Conservation (phyloP, 2,329 filamentous ascomycete genomes). For the Talaromyces islandicus region DNA sequence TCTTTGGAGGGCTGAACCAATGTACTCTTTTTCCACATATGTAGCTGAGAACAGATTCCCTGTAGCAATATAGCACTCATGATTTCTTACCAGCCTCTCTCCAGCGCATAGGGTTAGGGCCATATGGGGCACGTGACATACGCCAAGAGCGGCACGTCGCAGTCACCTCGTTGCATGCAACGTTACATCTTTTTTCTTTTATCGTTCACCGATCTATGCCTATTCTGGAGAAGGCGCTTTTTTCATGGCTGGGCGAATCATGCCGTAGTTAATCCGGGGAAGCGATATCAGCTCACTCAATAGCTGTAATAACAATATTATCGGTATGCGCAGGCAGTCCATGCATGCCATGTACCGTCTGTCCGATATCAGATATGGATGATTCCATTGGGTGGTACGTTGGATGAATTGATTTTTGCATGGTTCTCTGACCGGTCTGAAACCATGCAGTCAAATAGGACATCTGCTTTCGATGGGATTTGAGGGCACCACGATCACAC, state of each 20-base stretch:
- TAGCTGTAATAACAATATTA: neutral
- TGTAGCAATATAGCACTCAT: neutral
- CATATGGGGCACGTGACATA: neutral
- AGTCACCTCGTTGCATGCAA: neutral
- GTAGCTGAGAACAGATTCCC: neutral
- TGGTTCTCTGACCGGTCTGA: neutral
- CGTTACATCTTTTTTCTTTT: neutral
- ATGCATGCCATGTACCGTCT: neutral
- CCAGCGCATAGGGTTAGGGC: neutral
- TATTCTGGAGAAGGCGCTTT: neutral
- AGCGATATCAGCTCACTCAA: neutral
- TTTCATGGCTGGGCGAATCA: neutral
- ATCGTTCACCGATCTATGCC: neutral
- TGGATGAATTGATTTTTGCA: neutral
- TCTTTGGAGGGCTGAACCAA: conserved; percentile 5
- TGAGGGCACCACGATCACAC: conserved; percentile 10
- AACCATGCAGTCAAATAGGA: conserved; percentile 2
- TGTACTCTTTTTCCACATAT: neutral
- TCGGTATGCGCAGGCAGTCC: neutral
- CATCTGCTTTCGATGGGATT: conserved; percentile 9
- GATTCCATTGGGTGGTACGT: neutral
- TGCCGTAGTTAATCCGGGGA: neutral
- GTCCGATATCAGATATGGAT: neutral
- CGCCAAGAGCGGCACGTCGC: neutral
- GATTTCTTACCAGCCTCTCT: neutral